phyloP scores from a whole-genome alignment of 108 stramenopile species.

The Conticribra weissflogii region DNA sequence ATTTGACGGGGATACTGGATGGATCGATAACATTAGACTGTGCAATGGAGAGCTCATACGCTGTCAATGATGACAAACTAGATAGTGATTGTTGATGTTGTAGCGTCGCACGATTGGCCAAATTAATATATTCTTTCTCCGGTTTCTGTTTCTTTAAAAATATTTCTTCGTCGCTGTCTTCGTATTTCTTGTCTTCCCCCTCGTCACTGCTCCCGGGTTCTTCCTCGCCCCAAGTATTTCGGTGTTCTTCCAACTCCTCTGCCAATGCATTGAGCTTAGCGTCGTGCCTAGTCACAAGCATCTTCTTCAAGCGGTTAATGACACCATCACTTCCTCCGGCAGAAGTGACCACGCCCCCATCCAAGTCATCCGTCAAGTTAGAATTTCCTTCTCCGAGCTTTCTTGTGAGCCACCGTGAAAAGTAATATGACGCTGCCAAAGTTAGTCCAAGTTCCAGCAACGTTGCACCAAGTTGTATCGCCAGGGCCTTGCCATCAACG shows the following conservation, averaged over 20 bases:
- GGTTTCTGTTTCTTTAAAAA: background rate
- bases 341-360: background rate
- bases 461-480: conserved; percentile 16
- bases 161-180: conserved; percentile 28
- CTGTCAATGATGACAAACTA: conserved; percentile 9
- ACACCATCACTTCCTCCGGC: background rate
- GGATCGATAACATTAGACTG: conserved; percentile 83
- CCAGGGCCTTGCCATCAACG: conserved; percentile 26
- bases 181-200: too few species aligned
- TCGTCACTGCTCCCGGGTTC: too few species aligned
- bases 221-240: too few species aligned
- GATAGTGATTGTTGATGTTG: conserved; percentile 36
- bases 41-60: conserved; percentile 85
- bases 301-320: background rate
- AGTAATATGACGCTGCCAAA: conserved; percentile 43
- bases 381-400: background rate
- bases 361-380: background rate
- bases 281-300: background rate
- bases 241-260: background rate
- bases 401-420: conserved; percentile 30
- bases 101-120: conserved; percentile 16
- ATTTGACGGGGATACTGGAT: conserved; percentile 56
- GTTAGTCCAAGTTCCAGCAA: conserved; percentile 38
- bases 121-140: conserved; percentile 12
- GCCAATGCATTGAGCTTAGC: background rate